Evolutionary conservation across 192 early-diverging fungal genomes (phyloP), one percentile per base, ranked within the genome.

Genomic region (Linnemannia zychae): DNA sequence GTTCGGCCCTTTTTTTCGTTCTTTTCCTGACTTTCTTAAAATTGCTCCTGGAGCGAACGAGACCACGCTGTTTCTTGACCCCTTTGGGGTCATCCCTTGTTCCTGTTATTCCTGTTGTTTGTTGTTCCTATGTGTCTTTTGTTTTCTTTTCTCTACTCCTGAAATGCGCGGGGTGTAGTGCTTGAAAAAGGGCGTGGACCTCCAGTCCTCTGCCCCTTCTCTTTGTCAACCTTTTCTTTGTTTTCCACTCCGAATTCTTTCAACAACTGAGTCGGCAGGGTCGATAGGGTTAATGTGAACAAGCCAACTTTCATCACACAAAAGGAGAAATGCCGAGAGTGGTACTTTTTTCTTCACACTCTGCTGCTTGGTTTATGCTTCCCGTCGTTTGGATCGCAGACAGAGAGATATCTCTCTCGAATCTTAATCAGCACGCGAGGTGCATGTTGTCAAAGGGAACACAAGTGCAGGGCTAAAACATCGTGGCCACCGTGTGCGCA

Each of bases 401-500:
- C 57, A 63, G 28, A 57, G 20, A 52, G 53, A 63, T n/a, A 63
- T 63, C 24, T 63, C 53, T 16, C 69, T 71, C 47, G 44, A 47
- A 71, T 70, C 37, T 70, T 48, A 49, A 50, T 47, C 44, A 17
- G 49, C 37, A n/a, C 46, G 71, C 49, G 49, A 72, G 49, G 46
- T 49, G 46, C 33, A 72, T 50, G 28, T 72, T 72, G 20, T 9
- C 72, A 74, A 34, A 57, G 52, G 60, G 40, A 28, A 67, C 18
- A 76, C 66, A 31, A 57, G 57, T n/a, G 24, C 28, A 63, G 28
- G 12, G 28, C 24, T 31, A 63, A 60, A 49, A n/a, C n/a, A n/a
- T 71, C 46, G 46, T n/a, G 53, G n/a, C 60, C 57, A 79, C 57
- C 70, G 81, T 77, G 81, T 83, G 81, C 75, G 65, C 72, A 72